phyloP scores from a whole-genome alignment of 345 rosid species.

The Erodium maritimum region DNA sequence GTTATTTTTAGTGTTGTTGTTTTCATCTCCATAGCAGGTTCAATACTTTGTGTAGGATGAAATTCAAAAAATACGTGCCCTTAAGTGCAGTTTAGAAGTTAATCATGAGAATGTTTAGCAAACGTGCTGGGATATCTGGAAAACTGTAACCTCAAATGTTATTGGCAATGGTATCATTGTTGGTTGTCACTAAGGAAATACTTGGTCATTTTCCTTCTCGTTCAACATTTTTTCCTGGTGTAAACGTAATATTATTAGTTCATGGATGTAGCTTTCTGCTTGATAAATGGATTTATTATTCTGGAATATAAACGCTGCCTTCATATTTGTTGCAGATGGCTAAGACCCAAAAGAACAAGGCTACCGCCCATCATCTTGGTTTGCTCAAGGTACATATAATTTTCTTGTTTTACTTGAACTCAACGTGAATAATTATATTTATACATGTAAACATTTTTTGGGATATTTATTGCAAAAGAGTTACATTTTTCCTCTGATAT shows the following conservation, averaged over 20 bases:
- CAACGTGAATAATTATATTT: neutral
- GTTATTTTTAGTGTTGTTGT: neutral
- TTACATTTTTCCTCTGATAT: too few relatives aligned
- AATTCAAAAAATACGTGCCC: neutral
- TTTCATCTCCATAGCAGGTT: too few relatives aligned
- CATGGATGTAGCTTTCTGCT: neutral
- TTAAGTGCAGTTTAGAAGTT: neutral
- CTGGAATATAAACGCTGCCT: neutral
- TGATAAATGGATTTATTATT: neutral
- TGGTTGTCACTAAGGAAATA: neutral
- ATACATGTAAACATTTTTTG: neutral
- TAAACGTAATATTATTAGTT: too few relatives aligned
- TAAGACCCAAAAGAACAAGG: slow-evolving; percentile 94
- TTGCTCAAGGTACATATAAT: slow-evolving; percentile 58
- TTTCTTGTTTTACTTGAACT: neutral
- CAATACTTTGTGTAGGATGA: neutral
- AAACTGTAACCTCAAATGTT: neutral
- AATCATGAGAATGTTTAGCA: neutral
- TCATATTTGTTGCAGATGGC: slow-evolving; percentile 59
- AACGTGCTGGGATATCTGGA: neutral
- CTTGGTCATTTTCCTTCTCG: too few relatives aligned
- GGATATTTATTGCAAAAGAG: neutral
- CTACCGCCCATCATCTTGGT: slow-evolving; percentile 93
- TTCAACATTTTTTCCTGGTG: neutral
- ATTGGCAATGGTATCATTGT: neutral